Evolutionary conservation across 2,329 filamentous ascomycete genomes (phyloP).

Genomic region (Colletotrichum theobromicola): DNA sequence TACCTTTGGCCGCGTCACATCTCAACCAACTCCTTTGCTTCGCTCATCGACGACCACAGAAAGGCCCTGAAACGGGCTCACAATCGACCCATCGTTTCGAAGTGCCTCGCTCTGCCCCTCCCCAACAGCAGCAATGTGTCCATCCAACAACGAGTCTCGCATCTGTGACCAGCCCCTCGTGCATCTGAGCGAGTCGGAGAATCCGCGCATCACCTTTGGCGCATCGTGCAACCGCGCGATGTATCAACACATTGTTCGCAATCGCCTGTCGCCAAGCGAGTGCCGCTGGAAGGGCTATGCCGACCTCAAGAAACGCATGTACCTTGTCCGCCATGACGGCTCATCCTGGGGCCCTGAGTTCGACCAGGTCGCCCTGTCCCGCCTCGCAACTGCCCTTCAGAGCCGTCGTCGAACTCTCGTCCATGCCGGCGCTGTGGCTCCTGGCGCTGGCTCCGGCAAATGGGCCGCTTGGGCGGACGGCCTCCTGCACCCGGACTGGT

Average conservation of each 20-base stretch:
- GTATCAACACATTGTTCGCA: background rate
- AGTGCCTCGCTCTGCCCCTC: background rate
- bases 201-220: background rate
- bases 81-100: background rate
- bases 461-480: background rate
- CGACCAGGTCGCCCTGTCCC: rapidly evolving
- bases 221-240: background rate
- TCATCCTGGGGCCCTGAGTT: background rate
- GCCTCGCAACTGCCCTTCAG: background rate
- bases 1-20: background rate
- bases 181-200: background rate
- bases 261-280: too few relatives aligned
- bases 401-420: background rate
- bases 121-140: rapidly evolving
- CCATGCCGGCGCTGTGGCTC: background rate
- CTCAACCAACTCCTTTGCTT: background rate
- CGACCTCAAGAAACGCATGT: background rate
- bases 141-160: background rate
- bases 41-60: background rate
- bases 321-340: background rate
- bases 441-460: background rate
- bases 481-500: background rate
- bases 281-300: too few relatives aligned
- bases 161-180: background rate
- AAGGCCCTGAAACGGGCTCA: background rate